phyloP scores from a whole-genome alignment of 768 basidiomycete species.

The Serendipita indica region DNA sequence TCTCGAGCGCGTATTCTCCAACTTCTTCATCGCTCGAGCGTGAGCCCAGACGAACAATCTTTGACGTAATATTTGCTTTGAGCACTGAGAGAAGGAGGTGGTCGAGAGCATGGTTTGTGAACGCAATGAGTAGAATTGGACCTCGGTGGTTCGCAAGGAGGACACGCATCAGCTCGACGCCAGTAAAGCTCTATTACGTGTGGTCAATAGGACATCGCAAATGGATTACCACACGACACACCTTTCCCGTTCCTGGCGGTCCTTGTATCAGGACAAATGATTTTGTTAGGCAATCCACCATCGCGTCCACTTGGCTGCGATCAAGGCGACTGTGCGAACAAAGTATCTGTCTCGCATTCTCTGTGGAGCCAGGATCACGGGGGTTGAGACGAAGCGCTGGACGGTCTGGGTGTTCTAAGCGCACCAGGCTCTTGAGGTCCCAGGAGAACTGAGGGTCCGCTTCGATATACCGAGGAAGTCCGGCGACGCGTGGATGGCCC shows the following conservation, averaged over 20 bases:
- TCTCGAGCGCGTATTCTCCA: constrained; percentile 44
- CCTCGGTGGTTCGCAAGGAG: constrained; percentile 37
- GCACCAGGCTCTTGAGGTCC: constrained; percentile 41
- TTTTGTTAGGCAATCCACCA: constrained; percentile 42
- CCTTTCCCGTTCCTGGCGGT: constrained; percentile 71
- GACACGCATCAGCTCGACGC: constrained; percentile 52
- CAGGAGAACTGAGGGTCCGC: constrained; percentile 39
- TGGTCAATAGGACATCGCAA: neutral
- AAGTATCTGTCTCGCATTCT: constrained; percentile 33
- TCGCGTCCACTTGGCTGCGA: constrained; percentile 53
- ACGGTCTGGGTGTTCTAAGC: constrained; percentile 26
- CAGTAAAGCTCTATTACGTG: constrained; percentile 41
- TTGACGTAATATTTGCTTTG: constrained; percentile 45
- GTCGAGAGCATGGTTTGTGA: constrained; percentile 70
- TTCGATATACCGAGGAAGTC: constrained; percentile 35
- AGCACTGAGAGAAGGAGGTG: constrained; percentile 53
- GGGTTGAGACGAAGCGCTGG: constrained; percentile 29
- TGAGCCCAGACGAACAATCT: constrained; percentile 56
- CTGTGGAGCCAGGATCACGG: constrained; percentile 31
- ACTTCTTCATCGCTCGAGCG: constrained; percentile 46
- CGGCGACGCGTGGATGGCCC: neutral
- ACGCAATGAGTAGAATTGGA: constrained; percentile 45
- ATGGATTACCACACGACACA: constrained; percentile 16
- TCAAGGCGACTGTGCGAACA: constrained; percentile 39
- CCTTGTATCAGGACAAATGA: constrained; percentile 62